phyloP scores from a whole-genome alignment of 495 filamentous ascomycete species.

The Aspergillus egyptiacus region DNA sequence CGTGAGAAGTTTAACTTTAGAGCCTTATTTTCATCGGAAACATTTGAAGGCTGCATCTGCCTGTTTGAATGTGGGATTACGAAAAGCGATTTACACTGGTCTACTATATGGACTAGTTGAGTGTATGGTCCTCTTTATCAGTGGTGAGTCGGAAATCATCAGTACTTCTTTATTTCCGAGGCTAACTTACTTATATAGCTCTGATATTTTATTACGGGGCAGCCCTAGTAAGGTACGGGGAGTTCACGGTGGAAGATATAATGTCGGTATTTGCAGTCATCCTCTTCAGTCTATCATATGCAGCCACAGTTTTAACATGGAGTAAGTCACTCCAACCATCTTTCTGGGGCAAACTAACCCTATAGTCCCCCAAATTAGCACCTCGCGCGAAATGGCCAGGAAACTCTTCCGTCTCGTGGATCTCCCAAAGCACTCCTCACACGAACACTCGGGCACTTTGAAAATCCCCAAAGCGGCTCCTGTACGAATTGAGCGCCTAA shows the following conservation, averaged over 20 bases:
- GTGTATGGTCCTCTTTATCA: slow-evolving; percentile 61
- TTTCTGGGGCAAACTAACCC: background rate
- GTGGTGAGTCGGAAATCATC: slow-evolving; percentile 40
- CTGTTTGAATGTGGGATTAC: slow-evolving; percentile 27
- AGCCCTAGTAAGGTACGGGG: slow-evolving; percentile 45
- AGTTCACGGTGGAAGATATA: slow-evolving; percentile 50
- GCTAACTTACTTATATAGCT: slow-evolving; percentile 35
- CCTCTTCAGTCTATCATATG: slow-evolving; percentile 71
- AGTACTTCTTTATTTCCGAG: too few relatives aligned
- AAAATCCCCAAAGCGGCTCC: slow-evolving; percentile 50
- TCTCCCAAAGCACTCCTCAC: slow-evolving; percentile 45
- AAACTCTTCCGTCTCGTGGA: slow-evolving; percentile 67
- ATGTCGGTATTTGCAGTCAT: slow-evolving; percentile 76
- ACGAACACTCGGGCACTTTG: slow-evolving; percentile 51
- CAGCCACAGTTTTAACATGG: slow-evolving; percentile 59
- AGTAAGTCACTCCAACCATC: slow-evolving; percentile 31
- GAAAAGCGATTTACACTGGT: slow-evolving; percentile 54
- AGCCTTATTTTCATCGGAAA: slow-evolving; percentile 66
- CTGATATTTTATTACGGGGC: slow-evolving; percentile 82
- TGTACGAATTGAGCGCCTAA: slow-evolving; percentile 52
- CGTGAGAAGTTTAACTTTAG: slow-evolving; percentile 71
- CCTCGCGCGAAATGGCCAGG: slow-evolving; percentile 63
- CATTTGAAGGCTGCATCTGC: slow-evolving; percentile 44
- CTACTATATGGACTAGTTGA: slow-evolving; percentile 72
- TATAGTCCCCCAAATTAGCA: slow-evolving; percentile 70